phyloP scores from a whole-genome alignment of 2,329 filamentous ascomycete species.

The Claviceps paspali region DNA sequence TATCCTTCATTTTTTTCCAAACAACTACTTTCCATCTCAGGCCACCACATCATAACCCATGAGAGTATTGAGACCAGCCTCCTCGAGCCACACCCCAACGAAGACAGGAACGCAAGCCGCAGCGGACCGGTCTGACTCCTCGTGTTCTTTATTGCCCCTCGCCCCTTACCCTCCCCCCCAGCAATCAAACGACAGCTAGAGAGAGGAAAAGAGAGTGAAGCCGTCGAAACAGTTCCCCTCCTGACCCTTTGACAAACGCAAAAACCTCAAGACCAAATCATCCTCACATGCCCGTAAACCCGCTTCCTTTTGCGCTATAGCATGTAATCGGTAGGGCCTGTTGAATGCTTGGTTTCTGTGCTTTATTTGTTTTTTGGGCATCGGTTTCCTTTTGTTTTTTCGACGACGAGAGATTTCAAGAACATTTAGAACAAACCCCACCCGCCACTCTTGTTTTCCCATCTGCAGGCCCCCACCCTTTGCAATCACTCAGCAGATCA shows the following conservation, averaged over 20 bases:
- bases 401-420: conserved; percentile 20
- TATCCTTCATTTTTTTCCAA: conserved; percentile 6
- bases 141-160: neutral
- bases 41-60: neutral
- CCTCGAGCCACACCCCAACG: no score
- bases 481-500: conserved; percentile 32
- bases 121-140: neutral
- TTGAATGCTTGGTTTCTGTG: conserved; percentile 12
- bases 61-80: no score
- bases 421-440: conserved; percentile 18
- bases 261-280: neutral
- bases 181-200: no score
- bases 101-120: neutral
- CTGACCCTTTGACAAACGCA: neutral
- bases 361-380: conserved; percentile 19
- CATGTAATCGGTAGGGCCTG: neutral
- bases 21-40: neutral
- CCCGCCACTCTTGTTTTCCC: conserved; percentile 14
- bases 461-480: conserved; percentile 23
- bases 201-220: neutral
- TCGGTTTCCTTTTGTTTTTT: conserved; percentile 8
- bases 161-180: neutral
- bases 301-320: neutral
- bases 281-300: neutral
- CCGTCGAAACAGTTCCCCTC: neutral